Base-by-base conservation (phyloP, 768 basidiomycete species). In the Mycena capillaripes region DNA sequence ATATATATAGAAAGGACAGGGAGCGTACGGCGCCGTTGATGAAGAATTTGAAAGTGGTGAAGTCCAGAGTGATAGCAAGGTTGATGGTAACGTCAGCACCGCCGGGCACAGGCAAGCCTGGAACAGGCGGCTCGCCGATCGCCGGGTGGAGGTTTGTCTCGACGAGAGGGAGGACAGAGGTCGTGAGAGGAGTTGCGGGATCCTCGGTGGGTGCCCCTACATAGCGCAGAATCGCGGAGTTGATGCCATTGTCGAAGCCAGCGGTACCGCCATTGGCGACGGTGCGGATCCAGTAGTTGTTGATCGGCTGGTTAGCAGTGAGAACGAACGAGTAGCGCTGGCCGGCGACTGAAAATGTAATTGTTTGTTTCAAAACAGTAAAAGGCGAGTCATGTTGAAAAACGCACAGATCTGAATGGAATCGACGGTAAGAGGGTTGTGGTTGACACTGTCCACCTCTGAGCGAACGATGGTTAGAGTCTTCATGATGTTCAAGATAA, bases 231-330 rank as follows among this genome's bases (percentile, higher is more conserved):
- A 86, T 82, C 9, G 86, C 86, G 16, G 79, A 78, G 74, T 83
- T 86, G 36, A 78, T 72, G 14, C 81, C 82, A 27, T 76, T 79
- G 19, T 59, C 61, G 60, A 82, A 87, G 0, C 77, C 73, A 52
- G 64, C 44, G 23, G 72, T 56, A 48, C 77, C 77, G 66, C 70
- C 60, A 72, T 75, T 72, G 62, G 76, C 77, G 69, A 80, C 73
- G 40, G 82, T 75, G 63, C 82, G 80, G 36, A 84, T 79, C 82
- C 86, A 88, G 76, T 88, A 89, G 73, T 88, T 89, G 46, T 71
- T 79, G 7, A 86, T 78, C 3, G 80, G 69, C 68, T 86, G 81
- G 73, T 84, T 80, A 9, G 87, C 86, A 4, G 79, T 79, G 21
- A 89, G 63, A 21, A 82, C 76, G 40, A 81, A 77, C 1, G 84